Evolutionary conservation across 345 rosid genomes (phyloP).

Genomic region (Rhodamnia argentea): DNA sequence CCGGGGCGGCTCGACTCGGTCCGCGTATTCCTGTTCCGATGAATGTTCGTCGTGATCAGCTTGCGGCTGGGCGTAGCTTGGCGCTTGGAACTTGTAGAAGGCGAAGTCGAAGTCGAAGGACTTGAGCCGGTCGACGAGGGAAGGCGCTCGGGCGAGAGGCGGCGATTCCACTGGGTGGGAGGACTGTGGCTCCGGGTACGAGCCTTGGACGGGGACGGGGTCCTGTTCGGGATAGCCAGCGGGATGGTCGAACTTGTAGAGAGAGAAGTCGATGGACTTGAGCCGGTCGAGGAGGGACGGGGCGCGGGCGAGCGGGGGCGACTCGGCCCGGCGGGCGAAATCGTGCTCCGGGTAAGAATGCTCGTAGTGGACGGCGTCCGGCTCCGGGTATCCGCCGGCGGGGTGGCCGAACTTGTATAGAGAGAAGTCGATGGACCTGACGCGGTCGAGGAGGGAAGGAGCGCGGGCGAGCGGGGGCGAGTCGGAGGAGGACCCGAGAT

Average conservation of each 20-base stretch:
- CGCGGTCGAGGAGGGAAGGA: constrained; percentile 49
- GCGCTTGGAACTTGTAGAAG: constrained; percentile 13
- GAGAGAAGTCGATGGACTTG: constrained; percentile 34
- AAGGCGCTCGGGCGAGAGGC: constrained; percentile 28
- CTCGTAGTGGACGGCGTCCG: background rate
- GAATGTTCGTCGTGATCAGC: background rate
- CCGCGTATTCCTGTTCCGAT: background rate
- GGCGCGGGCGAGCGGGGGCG: constrained; percentile 17
- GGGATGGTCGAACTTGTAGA: constrained; percentile 4
- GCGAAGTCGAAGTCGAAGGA: constrained; percentile 34
- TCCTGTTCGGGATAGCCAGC: constrained; percentile 1
- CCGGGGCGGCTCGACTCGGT: constrained; percentile 3
- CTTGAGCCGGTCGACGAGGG: constrained; percentile 45
- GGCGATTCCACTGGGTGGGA: background rate
- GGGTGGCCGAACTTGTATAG: constrained; percentile 17
- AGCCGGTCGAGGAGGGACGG: constrained; percentile 45
- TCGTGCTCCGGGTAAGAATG: background rate
- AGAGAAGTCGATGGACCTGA: constrained; percentile 38
- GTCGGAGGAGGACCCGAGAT: background rate
- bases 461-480: constrained; percentile 22
- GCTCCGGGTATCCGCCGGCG: background rate
- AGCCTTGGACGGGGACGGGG: background rate
- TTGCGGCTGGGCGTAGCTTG: background rate
- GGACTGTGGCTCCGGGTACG: background rate
- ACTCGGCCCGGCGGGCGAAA: background rate